Conservation (phyloP, 202 grass and related monocot species). For the Panicum virgatum region DNA sequence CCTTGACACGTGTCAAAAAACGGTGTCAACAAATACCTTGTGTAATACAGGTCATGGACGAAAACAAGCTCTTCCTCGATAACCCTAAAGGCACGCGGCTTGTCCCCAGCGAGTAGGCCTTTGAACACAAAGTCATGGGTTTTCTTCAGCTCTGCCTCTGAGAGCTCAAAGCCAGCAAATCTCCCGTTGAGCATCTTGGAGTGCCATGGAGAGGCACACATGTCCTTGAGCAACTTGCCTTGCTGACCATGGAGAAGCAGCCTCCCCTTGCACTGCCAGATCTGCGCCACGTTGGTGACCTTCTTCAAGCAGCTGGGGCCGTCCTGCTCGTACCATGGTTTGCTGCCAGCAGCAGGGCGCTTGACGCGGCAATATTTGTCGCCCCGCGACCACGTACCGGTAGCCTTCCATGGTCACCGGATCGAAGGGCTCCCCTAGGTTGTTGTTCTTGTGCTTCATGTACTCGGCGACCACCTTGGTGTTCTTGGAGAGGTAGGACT, state of each 20-base stretch:
- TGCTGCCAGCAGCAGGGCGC: not conserved
- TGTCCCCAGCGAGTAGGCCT: not conserved
- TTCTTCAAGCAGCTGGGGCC: not conserved
- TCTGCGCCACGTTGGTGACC: not conserved
- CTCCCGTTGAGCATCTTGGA: conserved; percentile 32
- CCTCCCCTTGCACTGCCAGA: not conserved
- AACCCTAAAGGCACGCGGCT: not conserved
- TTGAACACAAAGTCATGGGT: conserved; percentile 5
- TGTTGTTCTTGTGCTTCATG: not conserved
- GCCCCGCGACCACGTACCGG: not conserved
- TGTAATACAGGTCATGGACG: conserved; percentile 15
- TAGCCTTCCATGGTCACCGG: conserved; percentile 8
- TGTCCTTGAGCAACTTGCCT: not conserved
- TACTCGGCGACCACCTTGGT: not conserved
- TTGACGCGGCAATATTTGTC: not conserved
- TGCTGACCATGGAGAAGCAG: not conserved
- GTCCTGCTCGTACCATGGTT: not conserved
- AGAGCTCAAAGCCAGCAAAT: not conserved
- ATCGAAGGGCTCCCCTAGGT: not conserved
- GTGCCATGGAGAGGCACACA: conserved; percentile 33
- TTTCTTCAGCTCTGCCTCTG: not conserved
- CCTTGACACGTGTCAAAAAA: no score
- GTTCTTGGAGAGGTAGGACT: not conserved
- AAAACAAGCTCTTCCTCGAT: conserved; percentile 15
- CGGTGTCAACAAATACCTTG: conserved; percentile 16